These are phyloP conservation scores for Macrolepiota albuminosa DNA, from an alignment of 768 basidiomycete species.

Conservation along the genomic window DNA sequence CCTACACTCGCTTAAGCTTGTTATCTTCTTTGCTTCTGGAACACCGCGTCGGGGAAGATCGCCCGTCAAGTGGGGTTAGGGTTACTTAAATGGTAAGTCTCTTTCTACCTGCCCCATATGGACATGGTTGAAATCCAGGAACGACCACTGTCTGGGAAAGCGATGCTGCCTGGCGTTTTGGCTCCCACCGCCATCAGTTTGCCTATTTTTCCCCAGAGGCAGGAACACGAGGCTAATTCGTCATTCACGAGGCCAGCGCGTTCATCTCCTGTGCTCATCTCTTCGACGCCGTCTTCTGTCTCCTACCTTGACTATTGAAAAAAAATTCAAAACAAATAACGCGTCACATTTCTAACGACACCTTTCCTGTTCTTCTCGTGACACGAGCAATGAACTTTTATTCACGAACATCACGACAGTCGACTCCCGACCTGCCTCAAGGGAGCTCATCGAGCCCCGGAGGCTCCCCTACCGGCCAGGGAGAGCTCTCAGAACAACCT, in stretches of 20 bases:
- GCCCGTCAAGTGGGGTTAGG: slow-evolving; percentile 11
- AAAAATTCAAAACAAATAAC: slow-evolving; percentile 20
- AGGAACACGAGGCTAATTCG: slow-evolving; percentile 44
- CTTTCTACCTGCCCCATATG: slow-evolving; percentile 12
- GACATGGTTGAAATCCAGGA: slow-evolving; percentile 23
- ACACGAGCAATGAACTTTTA: slow-evolving; percentile 20
- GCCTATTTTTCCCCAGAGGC: slow-evolving; percentile 28
- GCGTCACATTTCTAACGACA: slow-evolving; percentile 23
- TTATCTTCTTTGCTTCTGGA: background rate
- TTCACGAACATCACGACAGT: slow-evolving; percentile 36
- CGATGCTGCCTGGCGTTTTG: slow-evolving; percentile 9
- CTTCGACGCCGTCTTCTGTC: slow-evolving; percentile 12
- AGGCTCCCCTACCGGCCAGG: slow-evolving; percentile 19
- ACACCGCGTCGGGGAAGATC: background rate
- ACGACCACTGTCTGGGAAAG: slow-evolving; percentile 12
- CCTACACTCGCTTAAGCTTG: background rate
- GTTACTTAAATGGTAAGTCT: slow-evolving; percentile 12
- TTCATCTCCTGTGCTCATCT: slow-evolving; percentile 19
- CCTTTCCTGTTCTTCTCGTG: slow-evolving; percentile 5
- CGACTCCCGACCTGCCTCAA: slow-evolving; percentile 24
- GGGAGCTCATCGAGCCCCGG: slow-evolving; percentile 21
- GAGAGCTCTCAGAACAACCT: slow-evolving; percentile 23
- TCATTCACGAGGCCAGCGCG: slow-evolving; percentile 44
- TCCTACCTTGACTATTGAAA: slow-evolving; percentile 18
- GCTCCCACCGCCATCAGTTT: slow-evolving; percentile 17